Conservation (phyloP, 2,329 filamentous ascomycete species). For the Corynespora cassiicola region DNA sequence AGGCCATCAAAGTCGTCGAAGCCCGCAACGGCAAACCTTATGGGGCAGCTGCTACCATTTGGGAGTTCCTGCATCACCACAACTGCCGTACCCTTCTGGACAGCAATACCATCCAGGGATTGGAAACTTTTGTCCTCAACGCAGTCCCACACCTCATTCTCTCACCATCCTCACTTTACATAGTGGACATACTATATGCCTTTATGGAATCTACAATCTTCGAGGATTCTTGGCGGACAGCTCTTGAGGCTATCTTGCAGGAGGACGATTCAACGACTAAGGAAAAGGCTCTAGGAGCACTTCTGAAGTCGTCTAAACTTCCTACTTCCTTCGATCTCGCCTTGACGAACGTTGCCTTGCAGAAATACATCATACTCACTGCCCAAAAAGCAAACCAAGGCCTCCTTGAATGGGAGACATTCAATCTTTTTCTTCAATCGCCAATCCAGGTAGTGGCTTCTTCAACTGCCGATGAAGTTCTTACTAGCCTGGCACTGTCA, state of each 20-base stretch:
- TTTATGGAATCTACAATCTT: constrained; percentile 40
- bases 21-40: constrained; percentile 70
- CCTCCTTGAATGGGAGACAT: constrained; percentile 42
- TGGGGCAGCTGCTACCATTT: constrained; percentile 66
- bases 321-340: constrained; percentile 43
- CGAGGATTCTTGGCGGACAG: constrained; percentile 35
- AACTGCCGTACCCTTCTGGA: constrained; percentile 50
- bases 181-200: constrained; percentile 70
- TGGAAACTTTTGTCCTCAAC: constrained; percentile 58
- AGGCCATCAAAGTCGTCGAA: constrained; percentile 58
- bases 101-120: constrained; percentile 48
- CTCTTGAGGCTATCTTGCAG: constrained; percentile 36
- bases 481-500: constrained; percentile 47
- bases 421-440: constrained; percentile 43
- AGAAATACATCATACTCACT: constrained; percentile 39
- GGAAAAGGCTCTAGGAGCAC: constrained; percentile 33
- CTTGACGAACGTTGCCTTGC: constrained; percentile 40
- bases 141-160: constrained; percentile 66
- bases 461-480: constrained; percentile 45
- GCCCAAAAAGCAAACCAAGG: constrained; percentile 40
- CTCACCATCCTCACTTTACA: constrained; percentile 71
- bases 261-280: constrained; percentile 34
- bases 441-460: constrained; percentile 39
- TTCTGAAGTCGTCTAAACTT: constrained; percentile 45
- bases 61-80: constrained; percentile 57